Conservation (phyloP, 2,329 filamentous ascomycete species). For the Nigrograna mackinnonii region DNA sequence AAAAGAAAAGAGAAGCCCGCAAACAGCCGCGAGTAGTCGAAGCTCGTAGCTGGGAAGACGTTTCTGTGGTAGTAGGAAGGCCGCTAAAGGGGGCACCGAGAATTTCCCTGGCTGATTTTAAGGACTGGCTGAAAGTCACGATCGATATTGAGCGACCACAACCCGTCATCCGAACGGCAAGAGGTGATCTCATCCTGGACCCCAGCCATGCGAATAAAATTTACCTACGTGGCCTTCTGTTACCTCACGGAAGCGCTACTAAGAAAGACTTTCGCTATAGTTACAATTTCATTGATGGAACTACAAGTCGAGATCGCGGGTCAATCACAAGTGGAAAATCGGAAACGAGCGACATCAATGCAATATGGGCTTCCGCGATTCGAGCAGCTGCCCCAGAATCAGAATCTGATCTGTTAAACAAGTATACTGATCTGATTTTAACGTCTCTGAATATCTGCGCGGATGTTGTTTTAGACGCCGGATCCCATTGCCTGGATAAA, state of each 20-base stretch:
- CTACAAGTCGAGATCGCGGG: conserved; percentile 13
- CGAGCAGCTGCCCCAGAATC: no score
- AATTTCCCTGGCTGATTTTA: no score
- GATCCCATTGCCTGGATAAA: not conserved
- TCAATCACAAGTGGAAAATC: no score
- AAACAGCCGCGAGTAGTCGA: no score
- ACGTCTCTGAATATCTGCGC: not conserved
- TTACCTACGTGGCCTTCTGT: conserved; percentile 1
- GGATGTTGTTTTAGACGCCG: not conserved
- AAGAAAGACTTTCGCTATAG: conserved; percentile 1
- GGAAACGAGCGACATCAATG: no score
- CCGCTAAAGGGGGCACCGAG: no score
- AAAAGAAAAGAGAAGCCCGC: no score
- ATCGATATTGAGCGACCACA: conserved; percentile 7
- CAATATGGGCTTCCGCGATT: no score
- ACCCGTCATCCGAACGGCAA: conserved; percentile 1
- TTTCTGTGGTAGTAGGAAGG: no score
- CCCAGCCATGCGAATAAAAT: not conserved
- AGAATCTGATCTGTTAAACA: no score
- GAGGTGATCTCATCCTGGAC: conserved; percentile 4
- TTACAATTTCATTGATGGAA: conserved; percentile 13
- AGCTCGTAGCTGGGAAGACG: no score
- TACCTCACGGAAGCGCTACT: not conserved
- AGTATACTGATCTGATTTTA: not conserved
- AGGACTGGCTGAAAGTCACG: no score